These are phyloP conservation scores for Fusarium sp. DNA, from an alignment of 2,329 filamentous ascomycete genomes.

Conservation along the genomic window DNA sequence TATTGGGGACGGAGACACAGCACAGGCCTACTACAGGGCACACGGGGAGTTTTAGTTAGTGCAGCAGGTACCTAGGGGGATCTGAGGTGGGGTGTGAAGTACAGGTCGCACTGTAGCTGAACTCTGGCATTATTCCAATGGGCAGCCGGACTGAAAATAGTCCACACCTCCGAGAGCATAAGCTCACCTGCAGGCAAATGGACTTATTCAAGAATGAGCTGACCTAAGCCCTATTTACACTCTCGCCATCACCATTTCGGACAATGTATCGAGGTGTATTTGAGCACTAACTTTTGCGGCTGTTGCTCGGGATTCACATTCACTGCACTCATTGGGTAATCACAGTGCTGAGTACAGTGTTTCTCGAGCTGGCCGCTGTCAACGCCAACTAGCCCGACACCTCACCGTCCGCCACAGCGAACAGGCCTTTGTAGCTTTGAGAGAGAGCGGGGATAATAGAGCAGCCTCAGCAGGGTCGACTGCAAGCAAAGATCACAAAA, in stretches of 20 bases:
- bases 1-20: constrained; percentile 32
- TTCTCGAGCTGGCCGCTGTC: constrained; percentile 2
- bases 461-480: constrained; percentile 4
- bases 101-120: constrained; percentile 9
- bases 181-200: constrained; percentile 27
- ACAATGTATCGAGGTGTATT: not conserved
- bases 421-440: constrained; percentile 24
- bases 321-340: not conserved
- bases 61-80: constrained; percentile 18
- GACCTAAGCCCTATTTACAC: constrained; percentile 16
- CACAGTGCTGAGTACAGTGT: constrained; percentile 25
- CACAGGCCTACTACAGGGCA: constrained; percentile 20
- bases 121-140: not conserved
- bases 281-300: not conserved
- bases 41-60: constrained; percentile 34
- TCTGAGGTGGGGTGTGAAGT: not conserved
- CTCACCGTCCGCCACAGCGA: constrained; percentile 12
- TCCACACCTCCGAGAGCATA: constrained; percentile 27
- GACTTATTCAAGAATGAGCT: constrained; percentile 14
- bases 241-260: not conserved
- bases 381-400: constrained; percentile 6
- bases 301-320: not conserved
- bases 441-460: constrained; percentile 13
- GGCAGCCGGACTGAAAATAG: constrained; percentile 18
- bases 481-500: constrained; percentile 9